These are phyloP conservation scores for Collybiopsis luxurians DNA, from an alignment of 768 basidiomycete genomes.

Conservation along the genomic window DNA sequence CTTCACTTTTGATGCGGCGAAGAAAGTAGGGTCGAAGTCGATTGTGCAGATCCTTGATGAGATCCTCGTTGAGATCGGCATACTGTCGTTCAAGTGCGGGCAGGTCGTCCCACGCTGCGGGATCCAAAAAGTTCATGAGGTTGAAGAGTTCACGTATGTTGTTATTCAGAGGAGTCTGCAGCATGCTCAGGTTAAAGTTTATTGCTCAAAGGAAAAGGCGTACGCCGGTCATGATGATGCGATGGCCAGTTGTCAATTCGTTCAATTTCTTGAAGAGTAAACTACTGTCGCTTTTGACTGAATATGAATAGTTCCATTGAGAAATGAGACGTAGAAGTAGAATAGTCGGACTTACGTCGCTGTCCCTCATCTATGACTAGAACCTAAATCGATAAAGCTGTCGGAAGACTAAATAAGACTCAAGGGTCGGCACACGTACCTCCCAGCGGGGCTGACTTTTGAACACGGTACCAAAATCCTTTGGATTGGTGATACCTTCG, in stretches of 20 bases:
- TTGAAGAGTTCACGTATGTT: constrained; percentile 97
- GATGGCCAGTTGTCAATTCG: constrained; percentile 73
- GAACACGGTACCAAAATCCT: constrained; percentile 75
- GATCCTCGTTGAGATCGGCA: constrained; percentile 74
- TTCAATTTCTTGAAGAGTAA: constrained; percentile 81
- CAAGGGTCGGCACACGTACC: constrained; percentile 25
- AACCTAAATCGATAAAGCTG: constrained; percentile 29
- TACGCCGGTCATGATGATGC: constrained; percentile 88
- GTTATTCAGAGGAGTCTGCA: constrained; percentile 91
- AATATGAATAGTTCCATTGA: constrained; percentile 13
- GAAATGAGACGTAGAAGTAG: background rate
- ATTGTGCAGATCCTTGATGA: constrained; percentile 75
- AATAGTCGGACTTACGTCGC: constrained; percentile 56
- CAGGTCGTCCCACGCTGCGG: constrained; percentile 71
- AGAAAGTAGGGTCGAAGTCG: constrained; percentile 88
- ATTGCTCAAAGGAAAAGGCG: constrained; percentile 17
- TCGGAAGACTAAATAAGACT: background rate
- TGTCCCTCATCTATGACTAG: constrained; percentile 93
- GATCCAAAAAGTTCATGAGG: constrained; percentile 93
- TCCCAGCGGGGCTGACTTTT: constrained; percentile 89
- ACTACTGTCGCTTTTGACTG: constrained; percentile 83
- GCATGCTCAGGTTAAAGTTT: background rate
- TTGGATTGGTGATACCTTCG: constrained; percentile 69
- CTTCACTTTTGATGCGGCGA: constrained; percentile 90
- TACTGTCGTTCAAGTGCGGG: constrained; percentile 72